These are phyloP conservation scores for Fusarium gaditjirri DNA, from an alignment of 2,329 filamentous ascomycete species.

Conservation along the genomic window DNA sequence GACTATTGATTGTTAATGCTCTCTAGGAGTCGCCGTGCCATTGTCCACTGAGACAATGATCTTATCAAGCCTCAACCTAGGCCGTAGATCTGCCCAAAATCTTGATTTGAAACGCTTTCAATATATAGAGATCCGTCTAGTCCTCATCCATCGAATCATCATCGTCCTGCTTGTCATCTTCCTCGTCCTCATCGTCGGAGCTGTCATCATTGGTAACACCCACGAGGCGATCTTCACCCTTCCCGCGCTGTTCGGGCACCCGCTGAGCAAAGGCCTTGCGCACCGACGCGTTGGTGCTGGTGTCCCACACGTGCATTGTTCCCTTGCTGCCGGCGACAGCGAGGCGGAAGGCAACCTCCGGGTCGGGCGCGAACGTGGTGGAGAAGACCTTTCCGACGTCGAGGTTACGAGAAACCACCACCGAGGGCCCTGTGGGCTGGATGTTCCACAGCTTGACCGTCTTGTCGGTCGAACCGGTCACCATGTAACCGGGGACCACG, in stretches of 20 bases:
- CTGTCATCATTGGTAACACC: conserved; percentile 77
- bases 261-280: conserved; percentile 82
- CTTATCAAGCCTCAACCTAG: conserved; percentile 13
- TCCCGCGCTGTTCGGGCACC: conserved; percentile 67
- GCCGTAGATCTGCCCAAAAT: conserved; percentile 2
- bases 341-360: conserved; percentile 89
- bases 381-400: conserved; percentile 97
- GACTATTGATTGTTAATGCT: conserved; percentile 23
- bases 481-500: conserved; percentile 90
- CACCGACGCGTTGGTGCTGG: conserved; percentile 89
- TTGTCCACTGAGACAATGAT: conserved; percentile 22
- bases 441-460: conserved; percentile 98
- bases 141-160: conserved; percentile 67
- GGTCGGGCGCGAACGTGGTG: conserved; percentile 87
- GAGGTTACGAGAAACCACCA: conserved; percentile 91
- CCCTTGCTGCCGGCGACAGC: conserved; percentile 96
- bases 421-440: conserved; percentile 79
- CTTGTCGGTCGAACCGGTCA: conserved; percentile 92
- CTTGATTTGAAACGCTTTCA: conserved; percentile 12
- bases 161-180: conserved; percentile 66
- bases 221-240: conserved; percentile 79
- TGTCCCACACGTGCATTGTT: conserved; percentile 94
- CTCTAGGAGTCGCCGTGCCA: conserved; percentile 11
- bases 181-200: conserved; percentile 67
- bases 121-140: conserved; percentile 43